Conservation (phyloP, 805 yeast genomes). For the Kodamaea jinghongensis region DNA sequence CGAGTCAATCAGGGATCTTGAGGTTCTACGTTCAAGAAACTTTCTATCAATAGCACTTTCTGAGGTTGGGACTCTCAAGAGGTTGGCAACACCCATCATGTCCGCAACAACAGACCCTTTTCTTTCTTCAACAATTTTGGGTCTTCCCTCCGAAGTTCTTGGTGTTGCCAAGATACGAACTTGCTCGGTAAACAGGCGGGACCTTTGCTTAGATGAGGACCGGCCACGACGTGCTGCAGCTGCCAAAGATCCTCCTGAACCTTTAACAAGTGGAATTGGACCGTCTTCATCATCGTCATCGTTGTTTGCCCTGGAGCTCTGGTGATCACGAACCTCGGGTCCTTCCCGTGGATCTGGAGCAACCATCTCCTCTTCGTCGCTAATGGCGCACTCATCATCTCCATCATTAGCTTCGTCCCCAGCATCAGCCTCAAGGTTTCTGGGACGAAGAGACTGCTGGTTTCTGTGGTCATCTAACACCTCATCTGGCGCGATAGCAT, state of each 20-base stretch:
- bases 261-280: conserved; percentile 14
- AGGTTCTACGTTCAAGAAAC: conserved; percentile 28
- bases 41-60: conserved; percentile 17
- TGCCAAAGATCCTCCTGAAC: conserved; percentile 16
- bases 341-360: neutral
- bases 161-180: conserved; percentile 34
- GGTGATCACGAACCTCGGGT: neutral
- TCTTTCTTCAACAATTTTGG: conserved; percentile 2
- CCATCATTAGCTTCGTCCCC: conserved; percentile 17
- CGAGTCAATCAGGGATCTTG: conserved; percentile 47
- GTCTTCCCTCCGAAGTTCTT: neutral
- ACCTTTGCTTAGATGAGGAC: conserved; percentile 13
- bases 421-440: conserved; percentile 14
- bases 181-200: conserved; percentile 22
- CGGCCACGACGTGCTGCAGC: conserved; percentile 19
- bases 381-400: neutral
- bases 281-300: conserved; percentile 9
- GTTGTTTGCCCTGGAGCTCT: neutral
- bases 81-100: neutral
- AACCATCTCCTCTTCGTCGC: conserved; percentile 18
- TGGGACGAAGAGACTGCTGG: conserved; percentile 34
- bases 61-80: conserved; percentile 7
- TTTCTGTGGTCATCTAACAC: conserved; percentile 40
- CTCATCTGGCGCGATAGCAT: conserved; percentile 25
- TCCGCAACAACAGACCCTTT: conserved; percentile 11